These are phyloP conservation scores for Cryptococcus amylolentus DNA, from an alignment of 1,284 basidiomycete genomes.

Conservation along the genomic window DNA sequence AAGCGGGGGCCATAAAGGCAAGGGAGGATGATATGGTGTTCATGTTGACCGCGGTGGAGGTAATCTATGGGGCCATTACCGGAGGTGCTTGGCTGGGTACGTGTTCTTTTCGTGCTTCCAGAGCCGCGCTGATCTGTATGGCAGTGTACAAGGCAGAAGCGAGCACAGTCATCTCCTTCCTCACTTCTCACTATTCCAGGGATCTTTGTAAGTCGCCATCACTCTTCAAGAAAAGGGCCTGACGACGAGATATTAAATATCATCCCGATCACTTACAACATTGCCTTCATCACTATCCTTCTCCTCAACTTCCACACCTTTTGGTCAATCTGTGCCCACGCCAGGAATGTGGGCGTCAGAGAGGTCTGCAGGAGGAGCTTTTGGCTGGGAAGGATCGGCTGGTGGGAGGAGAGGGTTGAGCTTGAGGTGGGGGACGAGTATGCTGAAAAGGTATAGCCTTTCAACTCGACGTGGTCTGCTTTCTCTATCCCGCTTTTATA, in stretches of 20 bases:
- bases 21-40: conserved; percentile 9
- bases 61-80: conserved; percentile 2
- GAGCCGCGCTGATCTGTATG: background rate
- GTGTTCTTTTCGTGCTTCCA: background rate
- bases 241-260: conserved; percentile 6
- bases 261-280: conserved; percentile 15
- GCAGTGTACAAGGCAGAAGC: conserved; percentile 6
- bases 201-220: conserved; percentile 3
- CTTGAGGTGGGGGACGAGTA: background rate
- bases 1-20: background rate
- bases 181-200: background rate
- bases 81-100: conserved; percentile 17
- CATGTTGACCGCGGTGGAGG: conserved; percentile 15
- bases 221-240: background rate
- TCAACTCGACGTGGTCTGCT: background rate
- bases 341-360: background rate
- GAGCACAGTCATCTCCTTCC: background rate
- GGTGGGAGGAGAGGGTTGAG: conserved; percentile 10
- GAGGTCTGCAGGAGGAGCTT: background rate
- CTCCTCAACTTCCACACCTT: conserved; percentile 15
- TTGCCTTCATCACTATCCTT: conserved; percentile 3
- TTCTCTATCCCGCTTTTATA: no score
- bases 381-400: conserved; percentile 9
- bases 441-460: background rate
- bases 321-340: conserved; percentile 8